Percentiles rank a stretch among this genome's conserved stretches.
These are phyloP conservation scores for Syzygium grande DNA, from an alignment of 345 rosid genomes.

Conservation along the genomic window DNA sequence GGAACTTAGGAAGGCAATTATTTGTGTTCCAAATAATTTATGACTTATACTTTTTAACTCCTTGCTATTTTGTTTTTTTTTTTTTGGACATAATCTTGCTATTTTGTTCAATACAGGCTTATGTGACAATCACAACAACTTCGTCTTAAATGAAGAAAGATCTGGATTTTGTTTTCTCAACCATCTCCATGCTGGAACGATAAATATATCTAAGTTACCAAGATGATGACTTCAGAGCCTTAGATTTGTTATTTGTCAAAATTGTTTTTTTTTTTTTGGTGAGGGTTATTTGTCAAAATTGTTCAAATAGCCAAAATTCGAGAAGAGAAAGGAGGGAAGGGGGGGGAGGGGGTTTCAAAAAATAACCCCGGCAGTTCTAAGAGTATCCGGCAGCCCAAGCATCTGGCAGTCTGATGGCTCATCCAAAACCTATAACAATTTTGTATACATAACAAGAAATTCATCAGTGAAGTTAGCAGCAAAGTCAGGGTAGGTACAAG, in stretches of 20 bases:
- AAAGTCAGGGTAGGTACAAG: neutral
- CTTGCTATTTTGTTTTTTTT: too few species aligned
- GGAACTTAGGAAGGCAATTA: neutral
- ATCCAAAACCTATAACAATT: constrained; percentile 38
- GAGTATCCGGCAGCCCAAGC: constrained; percentile 33
- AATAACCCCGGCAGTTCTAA: constrained; percentile 79
- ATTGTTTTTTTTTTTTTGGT: too few species aligned
- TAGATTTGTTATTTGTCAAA: neutral
- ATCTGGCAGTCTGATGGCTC: constrained; percentile 42
- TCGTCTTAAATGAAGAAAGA: neutral
- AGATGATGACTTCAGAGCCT: neutral
- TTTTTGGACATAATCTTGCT: too few species aligned
- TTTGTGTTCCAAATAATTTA: neutral
- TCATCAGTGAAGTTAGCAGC: neutral
- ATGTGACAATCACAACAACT: neutral
- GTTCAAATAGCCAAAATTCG: neutral
- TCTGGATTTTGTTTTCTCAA: neutral
- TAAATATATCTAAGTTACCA: neutral
- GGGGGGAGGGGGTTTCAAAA: neutral
- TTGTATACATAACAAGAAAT: neutral
- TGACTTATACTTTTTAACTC: neutral
- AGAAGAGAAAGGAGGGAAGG: neutral
- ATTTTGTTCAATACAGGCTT: neutral
- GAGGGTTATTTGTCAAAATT: too few species aligned
- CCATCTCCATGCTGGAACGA: neutral